phyloP scores from a whole-genome alignment of 805 yeast species.

The Yarrowia keelungensis region DNA sequence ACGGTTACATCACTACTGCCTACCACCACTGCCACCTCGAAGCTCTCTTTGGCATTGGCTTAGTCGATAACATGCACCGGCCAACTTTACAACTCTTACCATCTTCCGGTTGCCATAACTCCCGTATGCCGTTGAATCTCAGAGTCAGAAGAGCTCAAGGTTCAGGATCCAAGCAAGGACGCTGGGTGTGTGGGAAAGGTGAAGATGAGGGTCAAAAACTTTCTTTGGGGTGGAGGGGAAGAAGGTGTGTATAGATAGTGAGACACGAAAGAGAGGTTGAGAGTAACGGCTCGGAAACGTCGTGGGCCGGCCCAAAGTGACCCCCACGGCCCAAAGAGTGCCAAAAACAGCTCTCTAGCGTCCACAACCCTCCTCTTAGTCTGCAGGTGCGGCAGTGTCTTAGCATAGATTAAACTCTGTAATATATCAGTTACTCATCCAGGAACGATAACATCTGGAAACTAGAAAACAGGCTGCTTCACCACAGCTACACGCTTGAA shows the following conservation, averaged over 20 bases:
- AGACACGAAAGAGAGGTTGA: neutral
- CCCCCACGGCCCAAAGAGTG: neutral
- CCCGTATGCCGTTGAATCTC: slow-evolving; percentile 30
- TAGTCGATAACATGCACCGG: neutral
- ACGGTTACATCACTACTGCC: too few species aligned
- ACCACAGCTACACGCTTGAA: neutral
- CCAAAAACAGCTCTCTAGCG: neutral
- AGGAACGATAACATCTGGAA: slow-evolving; percentile 10
- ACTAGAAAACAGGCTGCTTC: neutral
- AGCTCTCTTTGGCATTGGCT: too few species aligned
- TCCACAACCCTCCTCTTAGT: slow-evolving; percentile 1
- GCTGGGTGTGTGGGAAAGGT: neutral
- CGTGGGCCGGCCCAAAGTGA: too few species aligned
- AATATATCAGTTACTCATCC: slow-evolving; percentile 23
- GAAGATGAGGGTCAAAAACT: slow-evolving; percentile 24
- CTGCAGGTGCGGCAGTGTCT: slow-evolving; percentile 26
- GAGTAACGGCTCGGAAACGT: neutral
- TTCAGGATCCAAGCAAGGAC: slow-evolving; percentile 20
- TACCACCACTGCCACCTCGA: too few species aligned
- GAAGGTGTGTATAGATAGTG: neutral
- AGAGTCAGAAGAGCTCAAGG: slow-evolving; percentile 20
- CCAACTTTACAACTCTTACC: neutral
- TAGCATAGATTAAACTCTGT: slow-evolving; percentile 26
- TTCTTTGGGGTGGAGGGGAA: slow-evolving; percentile 14
- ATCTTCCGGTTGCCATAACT: neutral